Conservation (phyloP, 164 flowering plant species). For the Aristolochia californica region DNA sequence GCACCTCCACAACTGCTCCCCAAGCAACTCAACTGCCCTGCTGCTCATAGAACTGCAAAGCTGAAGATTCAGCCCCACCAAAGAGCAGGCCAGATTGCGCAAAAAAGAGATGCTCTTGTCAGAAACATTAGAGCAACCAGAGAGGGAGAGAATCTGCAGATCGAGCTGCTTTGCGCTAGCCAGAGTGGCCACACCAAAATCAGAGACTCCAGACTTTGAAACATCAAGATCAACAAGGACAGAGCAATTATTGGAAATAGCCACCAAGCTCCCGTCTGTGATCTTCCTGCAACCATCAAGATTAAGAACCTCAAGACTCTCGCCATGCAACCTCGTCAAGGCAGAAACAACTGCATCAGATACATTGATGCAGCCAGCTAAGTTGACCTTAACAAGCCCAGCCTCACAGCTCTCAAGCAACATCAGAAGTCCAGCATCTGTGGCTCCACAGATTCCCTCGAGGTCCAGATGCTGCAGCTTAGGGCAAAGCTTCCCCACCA, state of each 20-base stretch:
- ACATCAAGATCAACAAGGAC: conserved; percentile 49
- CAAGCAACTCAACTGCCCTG: conserved; percentile 33
- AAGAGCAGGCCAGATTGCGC: conserved; percentile 35
- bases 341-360: conserved; percentile 43
- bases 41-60: conserved; percentile 47
- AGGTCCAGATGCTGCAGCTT: conserved; percentile 46
- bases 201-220: conserved; percentile 46
- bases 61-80: conserved; percentile 65
- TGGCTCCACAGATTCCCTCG: conserved; percentile 46
- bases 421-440: conserved; percentile 52
- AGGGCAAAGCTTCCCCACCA: conserved; percentile 54
- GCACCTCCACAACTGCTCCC: conserved; percentile 49
- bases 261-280: conserved; percentile 47
- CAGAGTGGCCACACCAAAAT: conserved; percentile 43
- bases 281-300: conserved; percentile 52
- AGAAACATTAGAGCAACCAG: conserved; percentile 52
- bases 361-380: conserved; percentile 42
- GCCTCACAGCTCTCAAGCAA: conserved; percentile 34
- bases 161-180: conserved; percentile 28
- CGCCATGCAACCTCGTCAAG: conserved; percentile 42
- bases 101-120: conserved; percentile 41
- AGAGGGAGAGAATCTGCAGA: conserved; percentile 52
- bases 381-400: conserved; percentile 49
- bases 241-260: conserved; percentile 48
- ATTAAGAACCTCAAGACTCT: conserved; percentile 47